Evolutionary conservation across 306 rosid species (phyloP).

Genomic region (Fragaria vesca): DNA sequence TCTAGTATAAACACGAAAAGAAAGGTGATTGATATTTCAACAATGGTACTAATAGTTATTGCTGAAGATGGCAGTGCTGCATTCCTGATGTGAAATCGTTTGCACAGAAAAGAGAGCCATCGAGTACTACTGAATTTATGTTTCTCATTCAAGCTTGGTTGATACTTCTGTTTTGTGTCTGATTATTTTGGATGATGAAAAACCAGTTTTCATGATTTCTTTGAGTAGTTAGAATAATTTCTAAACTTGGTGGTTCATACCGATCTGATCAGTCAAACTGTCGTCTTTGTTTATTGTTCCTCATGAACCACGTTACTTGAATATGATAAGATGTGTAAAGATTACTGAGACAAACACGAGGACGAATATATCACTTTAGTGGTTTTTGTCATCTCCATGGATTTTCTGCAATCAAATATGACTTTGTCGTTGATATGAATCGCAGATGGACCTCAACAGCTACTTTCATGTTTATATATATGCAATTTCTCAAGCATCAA

Average conservation of each 20-base stretch:
- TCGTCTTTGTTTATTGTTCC: neutral
- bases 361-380: neutral
- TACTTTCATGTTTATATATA: neutral
- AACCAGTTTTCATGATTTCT: neutral
- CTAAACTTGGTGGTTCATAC: neutral
- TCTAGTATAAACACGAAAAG: neutral
- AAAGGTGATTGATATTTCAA: neutral
- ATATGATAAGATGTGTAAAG: neutral
- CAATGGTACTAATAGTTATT: neutral
- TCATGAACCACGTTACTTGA: neutral
- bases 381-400: neutral
- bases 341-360: neutral
- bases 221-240: neutral
- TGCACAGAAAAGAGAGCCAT: neutral
- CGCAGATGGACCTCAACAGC: neutral
- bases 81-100: no score
- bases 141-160: neutral
- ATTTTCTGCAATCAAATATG: neutral
- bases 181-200: neutral
- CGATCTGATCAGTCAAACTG: neutral
- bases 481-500: neutral
- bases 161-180: neutral
- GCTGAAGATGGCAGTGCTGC: neutral
- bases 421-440: neutral
- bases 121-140: neutral